Conservation (phyloP, 768 basidiomycete species). For the Lentinus brumalis region DNA sequence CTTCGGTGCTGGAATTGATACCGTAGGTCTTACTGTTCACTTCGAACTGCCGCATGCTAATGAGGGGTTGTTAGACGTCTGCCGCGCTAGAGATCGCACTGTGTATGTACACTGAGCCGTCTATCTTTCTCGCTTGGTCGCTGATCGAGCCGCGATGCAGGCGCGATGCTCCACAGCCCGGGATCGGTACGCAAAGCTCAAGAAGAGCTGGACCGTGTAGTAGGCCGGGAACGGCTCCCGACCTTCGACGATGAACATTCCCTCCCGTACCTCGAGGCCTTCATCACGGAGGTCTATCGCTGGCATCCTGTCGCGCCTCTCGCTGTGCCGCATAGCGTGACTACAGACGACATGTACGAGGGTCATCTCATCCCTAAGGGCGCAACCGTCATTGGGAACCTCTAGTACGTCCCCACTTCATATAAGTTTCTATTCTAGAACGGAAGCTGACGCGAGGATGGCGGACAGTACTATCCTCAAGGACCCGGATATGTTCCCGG, state of each 20-base stretch:
- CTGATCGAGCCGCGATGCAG: neutral
- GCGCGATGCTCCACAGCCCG: constrained; percentile 28
- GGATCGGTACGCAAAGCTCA: constrained; percentile 13
- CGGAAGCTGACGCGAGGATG: neutral
- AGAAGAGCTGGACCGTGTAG: constrained; percentile 28
- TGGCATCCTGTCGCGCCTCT: neutral
- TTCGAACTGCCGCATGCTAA: neutral
- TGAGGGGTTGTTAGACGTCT: neutral
- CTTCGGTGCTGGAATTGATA: neutral
- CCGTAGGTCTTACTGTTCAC: neutral
- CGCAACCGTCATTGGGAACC: neutral
- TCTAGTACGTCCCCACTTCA: neutral
- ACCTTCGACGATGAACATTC: constrained; percentile 18
- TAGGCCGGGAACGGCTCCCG: constrained; percentile 30
- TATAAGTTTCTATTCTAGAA: no score
- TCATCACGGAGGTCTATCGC: constrained; percentile 23
- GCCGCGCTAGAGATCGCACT: neutral
- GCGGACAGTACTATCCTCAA: constrained; percentile 11
- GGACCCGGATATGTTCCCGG: constrained; percentile 21
- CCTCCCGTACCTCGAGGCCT: constrained; percentile 27
- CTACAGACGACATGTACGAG: constrained; percentile 20
- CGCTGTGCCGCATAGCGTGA: neutral
- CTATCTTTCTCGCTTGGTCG: neutral
- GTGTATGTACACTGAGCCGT: neutral
- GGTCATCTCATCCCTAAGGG: neutral